Evolutionary conservation across 176 grass and related monocot genomes (phyloP), one percentile per base, ranked within the genome.

Genomic region (Aegilops tauschii): DNA sequence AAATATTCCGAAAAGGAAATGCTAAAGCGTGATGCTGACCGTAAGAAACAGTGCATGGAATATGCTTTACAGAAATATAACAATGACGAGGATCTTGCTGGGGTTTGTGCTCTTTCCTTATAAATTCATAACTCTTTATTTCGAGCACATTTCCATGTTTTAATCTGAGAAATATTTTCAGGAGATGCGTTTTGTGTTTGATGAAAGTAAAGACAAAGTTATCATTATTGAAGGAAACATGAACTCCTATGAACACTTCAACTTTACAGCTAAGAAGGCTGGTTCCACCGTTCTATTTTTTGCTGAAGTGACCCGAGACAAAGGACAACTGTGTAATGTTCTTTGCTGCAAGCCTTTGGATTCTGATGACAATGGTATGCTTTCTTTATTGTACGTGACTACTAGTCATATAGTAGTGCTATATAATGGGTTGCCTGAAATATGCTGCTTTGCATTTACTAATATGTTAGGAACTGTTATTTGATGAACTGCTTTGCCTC

Each of bases 291-390:
- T 76, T 76, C 45, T 52, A 30, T 76, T 76, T 31, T 76, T 76
- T 52, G 73, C 73, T 31, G 73, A 76, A 52, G 44, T 76, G 13
- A 16, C 18, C 11, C 73, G 14, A 50, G 12, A 49, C 7, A 4
- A 14, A 76, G 73, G 49, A 17, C 1, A 45, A 31, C 1, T 18
- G 49, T 76, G 73, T 31, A 16, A 76, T 30, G 73, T 76, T 76
- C 73, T 30, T 16, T 74, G 42, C 71, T 74, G 71, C 71, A 74
- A 49, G 71, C 71, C 42, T 74, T 74, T 74, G 71, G 40, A 49
- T 49, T 47, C 12, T 49, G 6, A 74, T 74, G 71, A 74, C 40
- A 74, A 74, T 49, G 71, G 42, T 74, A 74, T 49, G 40, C 54
- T 58, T 49, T 74, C 14, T n/a, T 74, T 9, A 49, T 58, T 58